Base-by-base conservation (phyloP, 768 basidiomycete species). In the Amanita pallidorosea region DNA sequence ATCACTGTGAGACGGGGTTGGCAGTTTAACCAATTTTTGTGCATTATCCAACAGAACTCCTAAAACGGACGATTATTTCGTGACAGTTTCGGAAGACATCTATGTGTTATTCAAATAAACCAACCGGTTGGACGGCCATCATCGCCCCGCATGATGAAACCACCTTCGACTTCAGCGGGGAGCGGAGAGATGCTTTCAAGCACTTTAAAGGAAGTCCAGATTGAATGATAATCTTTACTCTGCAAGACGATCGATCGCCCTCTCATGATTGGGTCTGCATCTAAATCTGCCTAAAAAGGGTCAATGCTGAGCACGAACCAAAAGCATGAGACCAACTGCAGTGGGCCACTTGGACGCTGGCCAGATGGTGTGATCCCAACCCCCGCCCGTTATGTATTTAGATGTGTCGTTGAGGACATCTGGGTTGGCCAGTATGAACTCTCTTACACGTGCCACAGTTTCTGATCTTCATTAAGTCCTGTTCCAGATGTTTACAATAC, bases 291-390 rank as follows among this genome's bases (percentile, higher is more conserved):
- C 88, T 91, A n/a, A 48, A 48, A 18, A 9, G 17, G 7, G 15
- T 29, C 7, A 20, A 20, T 38, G 18, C 17, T 17, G 40, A 25
- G 15, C 3, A 7, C 4, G 17, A 31, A 7, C 15, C 8, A 53
- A 25, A 45, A 38, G 36, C 33, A 49, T n/a, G 51, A 52, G 33
- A 35, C 77, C 52, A 58, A 88, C 89, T 52, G 81, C 75, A 40
- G 76, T 79, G 6, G 89, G 89, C 73, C 83, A 90, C 18, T 68
- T 66, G 27, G 69, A 63, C 17, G 62, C 62, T 7, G 74, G 68
- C 85, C 85, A 88, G 48, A 74, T 66, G 1, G 89, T 94, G 64
- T 95, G 93, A 63, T 95, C 88, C 91, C 93, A 95, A 1, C 92
- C 93, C 61, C 85, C 80, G 2, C 90, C 90, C 49, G 81, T 75